Percentiles rank a stretch among this genome's conserved stretches.
These are phyloP conservation scores for Phyllostachys edulis DNA, from an alignment of 176 grass and related monocot species.

Conservation along the genomic window DNA sequence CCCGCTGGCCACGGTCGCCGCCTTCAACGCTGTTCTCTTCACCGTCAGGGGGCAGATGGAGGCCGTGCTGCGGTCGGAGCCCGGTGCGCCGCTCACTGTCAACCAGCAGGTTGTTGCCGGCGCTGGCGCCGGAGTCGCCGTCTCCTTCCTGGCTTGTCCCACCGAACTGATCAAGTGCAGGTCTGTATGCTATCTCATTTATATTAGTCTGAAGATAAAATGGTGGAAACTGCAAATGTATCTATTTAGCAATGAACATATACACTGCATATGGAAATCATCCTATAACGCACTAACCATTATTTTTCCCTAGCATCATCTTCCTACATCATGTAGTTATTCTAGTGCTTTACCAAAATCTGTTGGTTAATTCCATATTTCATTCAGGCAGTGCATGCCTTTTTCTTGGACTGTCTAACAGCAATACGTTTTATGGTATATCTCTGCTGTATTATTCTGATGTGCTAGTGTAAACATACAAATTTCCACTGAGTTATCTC, in stretches of 20 bases:
- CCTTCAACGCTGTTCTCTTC: slow-evolving; percentile 86
- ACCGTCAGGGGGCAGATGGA: slow-evolving; percentile 88
- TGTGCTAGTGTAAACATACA: neutral
- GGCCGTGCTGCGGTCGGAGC: slow-evolving; percentile 53
- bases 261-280: neutral
- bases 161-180: slow-evolving; percentile 93
- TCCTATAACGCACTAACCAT: neutral
- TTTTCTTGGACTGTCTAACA: neutral
- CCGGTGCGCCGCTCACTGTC: slow-evolving; percentile 45
- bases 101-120: slow-evolving; percentile 70
- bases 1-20: slow-evolving; percentile 85
- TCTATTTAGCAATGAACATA: neutral
- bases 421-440: neutral
- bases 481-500: neutral
- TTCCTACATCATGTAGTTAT: neutral
- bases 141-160: slow-evolving; percentile 76
- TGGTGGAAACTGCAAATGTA: neutral
- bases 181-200: slow-evolving; percentile 16
- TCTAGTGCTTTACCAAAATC: neutral
- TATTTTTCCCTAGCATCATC: neutral
- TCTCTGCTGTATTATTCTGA: neutral
- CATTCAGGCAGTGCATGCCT: neutral
- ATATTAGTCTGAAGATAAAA: neutral
- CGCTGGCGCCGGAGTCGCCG: slow-evolving; percentile 72
- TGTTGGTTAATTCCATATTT: neutral